Base-by-base conservation (phyloP, 179 eudicot genomes). In the Camellia oleifera region DNA sequence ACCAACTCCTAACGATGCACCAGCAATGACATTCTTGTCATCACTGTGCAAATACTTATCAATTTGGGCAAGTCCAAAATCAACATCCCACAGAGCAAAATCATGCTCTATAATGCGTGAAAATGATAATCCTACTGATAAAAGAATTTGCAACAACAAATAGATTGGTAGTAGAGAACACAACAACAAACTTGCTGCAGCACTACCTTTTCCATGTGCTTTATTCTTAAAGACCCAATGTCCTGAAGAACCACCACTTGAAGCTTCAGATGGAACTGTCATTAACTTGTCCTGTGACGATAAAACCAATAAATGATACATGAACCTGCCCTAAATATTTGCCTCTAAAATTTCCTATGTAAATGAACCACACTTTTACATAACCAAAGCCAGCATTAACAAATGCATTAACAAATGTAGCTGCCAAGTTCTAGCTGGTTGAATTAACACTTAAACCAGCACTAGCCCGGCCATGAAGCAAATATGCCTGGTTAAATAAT, bases 391-490 rank as follows among this genome's bases (percentile, higher is more conserved):
- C 99, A 75, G 99, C 97, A 86, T 96, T 96, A 72, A 96, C 99
- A 84, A 96, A 96, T 68, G 98, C 99, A 88, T 96, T 96, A n/a
- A 96, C 99, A 86, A 94, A 94, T 72, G 99, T 96, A 26, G 97
- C 98, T 4, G 99, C 98, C 88, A 96, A 82, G 83, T 94, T 96
- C 86, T 94, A 97, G 81, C 95, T 87, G 62, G 99, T 98, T 50
- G 99, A 94, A 88, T 94, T 97, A 80, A 91, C 94, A 79, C 91
- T 90, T 72, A 93, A 91, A 69, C 97, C 87, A 78, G 93, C 93
- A 88, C 97, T 91, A 83, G 97, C 97, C 62, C 99, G 96, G 14
- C 99, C 98, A 84, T 94, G 95, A 77, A 94, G 93, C 84, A 96
- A 87, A 89, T 94, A 97, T 60, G 96, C 97, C 99, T 96, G 77